Percentiles rank a stretch among this genome's conserved stretches.
phyloP scores from a whole-genome alignment of 306 rosid species.

The Ammopiptanthus mongolicus region DNA sequence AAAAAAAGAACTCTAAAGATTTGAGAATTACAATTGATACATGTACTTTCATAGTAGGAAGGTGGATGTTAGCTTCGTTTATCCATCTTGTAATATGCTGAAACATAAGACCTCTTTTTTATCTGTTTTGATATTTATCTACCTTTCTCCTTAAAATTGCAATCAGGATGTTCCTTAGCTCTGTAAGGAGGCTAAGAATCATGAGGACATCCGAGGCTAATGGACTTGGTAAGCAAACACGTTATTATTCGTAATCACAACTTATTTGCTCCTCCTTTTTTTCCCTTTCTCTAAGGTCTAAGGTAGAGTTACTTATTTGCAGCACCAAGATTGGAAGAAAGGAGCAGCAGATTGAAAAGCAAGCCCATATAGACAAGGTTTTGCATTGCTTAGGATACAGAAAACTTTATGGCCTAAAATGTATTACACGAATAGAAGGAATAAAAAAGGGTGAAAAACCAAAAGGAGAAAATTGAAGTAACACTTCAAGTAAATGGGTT shows the following conservation, averaged over 20 bases:
- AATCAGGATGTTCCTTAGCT: constrained; percentile 67
- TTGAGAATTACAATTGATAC: neutral
- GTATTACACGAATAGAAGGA: constrained; percentile 15
- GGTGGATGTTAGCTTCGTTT: neutral
- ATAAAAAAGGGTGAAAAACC: neutral
- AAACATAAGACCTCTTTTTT: neutral
- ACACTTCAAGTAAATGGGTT: constrained; percentile 26
- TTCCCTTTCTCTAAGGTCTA: neutral
- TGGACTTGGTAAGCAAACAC: constrained; percentile 46
- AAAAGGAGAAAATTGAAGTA: neutral
- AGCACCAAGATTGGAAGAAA: constrained; percentile 57
- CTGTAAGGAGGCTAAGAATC: constrained; percentile 71
- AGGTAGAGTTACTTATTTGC: constrained; percentile 32
- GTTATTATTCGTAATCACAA: neutral
- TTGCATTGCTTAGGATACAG: neutral
- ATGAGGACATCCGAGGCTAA: constrained; percentile 67
- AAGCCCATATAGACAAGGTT: constrained; percentile 28
- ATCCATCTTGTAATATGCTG: neutral
- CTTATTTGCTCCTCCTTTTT: neutral
- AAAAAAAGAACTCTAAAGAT: neutral
- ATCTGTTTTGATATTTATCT: constrained; percentile 3
- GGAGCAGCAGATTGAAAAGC: constrained; percentile 42
- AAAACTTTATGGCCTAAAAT: constrained; percentile 14
- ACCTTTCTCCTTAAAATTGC: constrained; percentile 2
- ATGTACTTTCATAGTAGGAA: neutral